Conservation (phyloP, 768 basidiomycete species). For the Russula olivacea region DNA sequence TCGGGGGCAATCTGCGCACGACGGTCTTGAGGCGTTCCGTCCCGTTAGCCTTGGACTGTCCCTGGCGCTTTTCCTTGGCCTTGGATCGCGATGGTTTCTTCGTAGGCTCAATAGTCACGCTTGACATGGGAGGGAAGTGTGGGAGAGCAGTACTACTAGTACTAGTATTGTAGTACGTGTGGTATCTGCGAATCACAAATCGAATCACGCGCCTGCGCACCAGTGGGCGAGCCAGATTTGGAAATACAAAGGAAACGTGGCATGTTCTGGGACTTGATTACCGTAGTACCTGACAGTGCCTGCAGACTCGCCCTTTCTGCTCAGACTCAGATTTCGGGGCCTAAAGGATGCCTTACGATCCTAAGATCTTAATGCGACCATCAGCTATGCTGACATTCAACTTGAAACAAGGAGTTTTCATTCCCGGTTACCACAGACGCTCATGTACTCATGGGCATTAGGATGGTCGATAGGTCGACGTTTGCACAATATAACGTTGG, state of each 20-base stretch:
- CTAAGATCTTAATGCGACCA: too few relatives aligned
- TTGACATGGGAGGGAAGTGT: slow-evolving; percentile 1
- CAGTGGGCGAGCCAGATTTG: neutral
- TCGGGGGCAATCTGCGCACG: slow-evolving; percentile 83
- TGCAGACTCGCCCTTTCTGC: too few relatives aligned
- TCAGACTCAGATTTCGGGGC: too few relatives aligned
- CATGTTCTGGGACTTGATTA: neutral
- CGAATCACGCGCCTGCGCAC: too few relatives aligned
- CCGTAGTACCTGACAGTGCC: neutral
- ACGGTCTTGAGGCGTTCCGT: slow-evolving; percentile 77
- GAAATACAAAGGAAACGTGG: neutral
- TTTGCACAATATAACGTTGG: neutral
- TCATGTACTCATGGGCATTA: too few relatives aligned
- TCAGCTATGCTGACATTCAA: neutral
- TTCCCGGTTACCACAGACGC: neutral
- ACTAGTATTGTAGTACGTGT: neutral
- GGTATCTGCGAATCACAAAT: neutral
- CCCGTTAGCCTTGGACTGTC: slow-evolving; percentile 29
- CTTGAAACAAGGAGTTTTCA: neutral
- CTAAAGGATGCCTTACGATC: too few relatives aligned
- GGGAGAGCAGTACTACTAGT: neutral
- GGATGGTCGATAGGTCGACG: too few relatives aligned
- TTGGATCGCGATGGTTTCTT: slow-evolving; percentile 31
- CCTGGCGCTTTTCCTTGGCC: slow-evolving; percentile 31
- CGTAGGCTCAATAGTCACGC: slow-evolving; percentile 21